Evolutionary conservation across 805 yeast genomes (phyloP).

Genomic region (Pichia insulana): DNA sequence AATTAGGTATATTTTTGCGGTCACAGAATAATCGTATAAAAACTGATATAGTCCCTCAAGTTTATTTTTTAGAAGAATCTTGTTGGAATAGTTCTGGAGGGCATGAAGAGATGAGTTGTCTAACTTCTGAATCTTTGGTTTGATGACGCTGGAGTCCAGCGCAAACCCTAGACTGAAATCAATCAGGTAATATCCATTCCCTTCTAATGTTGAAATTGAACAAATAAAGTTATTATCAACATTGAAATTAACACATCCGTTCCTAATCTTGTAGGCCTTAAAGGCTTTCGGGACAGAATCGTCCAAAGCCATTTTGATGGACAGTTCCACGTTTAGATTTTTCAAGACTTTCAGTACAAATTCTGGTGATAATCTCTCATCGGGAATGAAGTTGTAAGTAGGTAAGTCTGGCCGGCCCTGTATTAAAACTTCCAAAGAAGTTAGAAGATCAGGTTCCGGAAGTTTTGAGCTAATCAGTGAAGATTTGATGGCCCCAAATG

Average conservation of each 20-base stretch:
- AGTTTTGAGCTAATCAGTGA: constrained; percentile 81
- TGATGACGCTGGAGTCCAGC: constrained; percentile 27
- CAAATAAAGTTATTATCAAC: constrained; percentile 61
- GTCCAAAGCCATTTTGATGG: constrained; percentile 65
- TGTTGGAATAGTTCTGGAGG: constrained; percentile 50
- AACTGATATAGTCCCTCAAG: constrained; percentile 47
- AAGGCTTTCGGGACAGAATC: constrained; percentile 58
- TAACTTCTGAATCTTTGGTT: constrained; percentile 21
- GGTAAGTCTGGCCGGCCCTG: constrained; percentile 71
- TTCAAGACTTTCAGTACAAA: constrained; percentile 52
- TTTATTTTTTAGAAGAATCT: constrained; percentile 36
- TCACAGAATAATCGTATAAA: constrained; percentile 50
- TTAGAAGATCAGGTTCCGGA: constrained; percentile 83
- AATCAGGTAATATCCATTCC: constrained; percentile 67
- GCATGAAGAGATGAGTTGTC: constrained; percentile 30
- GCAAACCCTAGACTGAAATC: constrained; percentile 63
- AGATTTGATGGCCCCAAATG: constrained; percentile 58
- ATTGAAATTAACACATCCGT: constrained; percentile 68
- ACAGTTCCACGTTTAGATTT: constrained; percentile 63
- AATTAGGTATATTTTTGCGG: constrained; percentile 53
- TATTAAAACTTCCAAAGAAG: constrained; percentile 78
- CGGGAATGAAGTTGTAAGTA: constrained; percentile 47
- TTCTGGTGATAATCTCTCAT: constrained; percentile 41
- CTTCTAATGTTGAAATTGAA: constrained; percentile 65
- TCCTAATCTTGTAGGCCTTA: constrained; percentile 51